Conservation (phyloP, 768 basidiomycete species). For the Mycena haematopus region DNA sequence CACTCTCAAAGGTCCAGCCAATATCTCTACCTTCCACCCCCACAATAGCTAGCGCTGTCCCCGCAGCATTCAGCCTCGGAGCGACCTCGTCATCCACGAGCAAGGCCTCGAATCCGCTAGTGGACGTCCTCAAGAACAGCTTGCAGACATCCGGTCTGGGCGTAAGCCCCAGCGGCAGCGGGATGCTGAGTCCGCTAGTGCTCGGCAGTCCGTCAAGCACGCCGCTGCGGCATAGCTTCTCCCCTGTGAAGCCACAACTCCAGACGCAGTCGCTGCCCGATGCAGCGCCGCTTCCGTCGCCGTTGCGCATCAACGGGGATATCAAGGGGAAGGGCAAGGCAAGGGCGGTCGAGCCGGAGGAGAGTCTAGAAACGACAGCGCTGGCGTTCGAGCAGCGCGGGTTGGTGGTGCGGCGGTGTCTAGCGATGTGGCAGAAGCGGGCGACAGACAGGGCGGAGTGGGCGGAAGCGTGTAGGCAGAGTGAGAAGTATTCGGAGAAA, state of each 20-base stretch:
- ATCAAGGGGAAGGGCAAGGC: conserved; percentile 37
- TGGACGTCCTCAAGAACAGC: conserved; percentile 42
- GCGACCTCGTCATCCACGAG: not conserved
- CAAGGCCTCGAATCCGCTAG: conserved; percentile 36
- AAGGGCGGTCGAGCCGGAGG: conserved; percentile 37
- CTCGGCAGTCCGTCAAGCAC: conserved; percentile 39
- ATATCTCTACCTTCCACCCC: conserved; percentile 58
- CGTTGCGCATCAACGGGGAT: conserved; percentile 27
- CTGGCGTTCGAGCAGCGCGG: conserved; percentile 49
- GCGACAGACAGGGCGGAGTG: conserved; percentile 56
- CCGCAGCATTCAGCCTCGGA: conserved; percentile 7
- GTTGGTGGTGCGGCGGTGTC: conserved; percentile 47
- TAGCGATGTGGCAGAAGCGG: conserved; percentile 54
- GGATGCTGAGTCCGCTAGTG: conserved; percentile 51
- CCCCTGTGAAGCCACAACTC: conserved; percentile 16
- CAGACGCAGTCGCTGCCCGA: not conserved
- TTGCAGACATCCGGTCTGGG: conserved; percentile 33
- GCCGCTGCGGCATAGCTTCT: conserved; percentile 21
- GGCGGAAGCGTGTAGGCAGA: conserved; percentile 64
- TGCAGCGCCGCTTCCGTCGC: not conserved
- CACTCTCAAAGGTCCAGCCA: conserved; percentile 44
- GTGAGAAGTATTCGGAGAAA: conserved; percentile 66
- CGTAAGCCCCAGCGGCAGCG: conserved; percentile 33
- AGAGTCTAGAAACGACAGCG: conserved; percentile 48
- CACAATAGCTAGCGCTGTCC: conserved; percentile 30